phyloP scores from a whole-genome alignment of 768 basidiomycete genomes.

The Lentinula detonsa region DNA sequence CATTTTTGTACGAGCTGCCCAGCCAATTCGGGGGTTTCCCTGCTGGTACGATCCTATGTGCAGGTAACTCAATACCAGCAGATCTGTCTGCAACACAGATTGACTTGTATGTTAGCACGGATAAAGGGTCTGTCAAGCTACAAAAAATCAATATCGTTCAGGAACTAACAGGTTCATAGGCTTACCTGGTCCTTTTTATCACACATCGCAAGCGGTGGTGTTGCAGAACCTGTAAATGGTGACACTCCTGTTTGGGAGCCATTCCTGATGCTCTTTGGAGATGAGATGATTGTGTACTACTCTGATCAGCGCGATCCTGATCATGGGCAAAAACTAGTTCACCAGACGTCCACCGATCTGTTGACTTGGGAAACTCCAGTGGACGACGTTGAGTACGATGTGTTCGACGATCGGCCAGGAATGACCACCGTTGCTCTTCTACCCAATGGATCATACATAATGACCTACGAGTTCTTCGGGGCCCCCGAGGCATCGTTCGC shows the following conservation, averaged over 20 bases:
- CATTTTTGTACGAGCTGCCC: conserved; percentile 11
- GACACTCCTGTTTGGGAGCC: conserved; percentile 17
- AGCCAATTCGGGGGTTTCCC: background rate
- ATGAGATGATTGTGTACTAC: conserved; percentile 14
- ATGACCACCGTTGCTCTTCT: conserved; percentile 14
- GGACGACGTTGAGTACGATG: conserved; percentile 11
- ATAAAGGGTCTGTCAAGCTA: conserved; percentile 12
- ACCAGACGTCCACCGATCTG: conserved; percentile 12
- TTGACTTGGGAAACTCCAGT: conserved; percentile 12
- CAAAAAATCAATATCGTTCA: background rate
- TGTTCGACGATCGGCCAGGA: conserved; percentile 14
- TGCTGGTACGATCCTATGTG: conserved; percentile 13
- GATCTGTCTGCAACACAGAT: conserved; percentile 13
- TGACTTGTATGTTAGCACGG: conserved; percentile 12
- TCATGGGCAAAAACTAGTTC: conserved; percentile 15
- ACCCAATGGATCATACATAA: conserved; percentile 13
- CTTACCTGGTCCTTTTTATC: conserved; percentile 1
- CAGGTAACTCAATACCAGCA: conserved; percentile 15
- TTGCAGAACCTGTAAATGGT: conserved; percentile 13
- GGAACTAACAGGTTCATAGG: background rate
- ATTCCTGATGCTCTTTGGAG: conserved; percentile 12
- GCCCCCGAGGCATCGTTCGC: conserved; percentile 10
- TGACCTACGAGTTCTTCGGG: conserved; percentile 14
- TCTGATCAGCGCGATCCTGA: conserved; percentile 16
- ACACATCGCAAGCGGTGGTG: conserved; percentile 14